Percentiles rank a stretch among this genome's conserved stretches.
Evolutionary conservation across 73 alveolate species (phyloP).

Genomic region (Tetrahymena borealis): DNA sequence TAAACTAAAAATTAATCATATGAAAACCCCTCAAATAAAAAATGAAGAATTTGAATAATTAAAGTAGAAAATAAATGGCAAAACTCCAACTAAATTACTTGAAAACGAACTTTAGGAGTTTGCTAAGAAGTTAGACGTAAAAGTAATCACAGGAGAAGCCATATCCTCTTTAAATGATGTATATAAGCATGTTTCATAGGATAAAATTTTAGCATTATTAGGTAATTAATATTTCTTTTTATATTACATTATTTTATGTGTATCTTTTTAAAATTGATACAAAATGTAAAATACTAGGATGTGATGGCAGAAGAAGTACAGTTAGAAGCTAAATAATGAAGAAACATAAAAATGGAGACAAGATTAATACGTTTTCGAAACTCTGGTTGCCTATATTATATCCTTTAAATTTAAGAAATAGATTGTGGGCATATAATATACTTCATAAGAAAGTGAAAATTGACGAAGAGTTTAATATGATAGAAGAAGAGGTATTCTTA

Average conservation of each 20-base stretch:
- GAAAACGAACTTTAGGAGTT: not conserved
- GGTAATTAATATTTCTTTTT: not conserved
- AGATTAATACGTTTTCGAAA: not conserved
- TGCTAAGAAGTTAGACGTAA: not conserved
- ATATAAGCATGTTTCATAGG: not conserved
- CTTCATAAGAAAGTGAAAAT: not conserved
- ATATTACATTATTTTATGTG: not conserved
- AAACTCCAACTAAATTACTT: not conserved
- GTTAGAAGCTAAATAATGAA: not conserved
- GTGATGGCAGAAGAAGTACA: not conserved
- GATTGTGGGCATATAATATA: not conserved
- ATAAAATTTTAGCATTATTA: not conserved
- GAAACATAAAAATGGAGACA: not conserved
- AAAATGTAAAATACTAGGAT: not conserved
- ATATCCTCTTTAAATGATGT: not conserved
- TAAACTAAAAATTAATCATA: not conserved
- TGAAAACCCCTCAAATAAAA: not conserved
- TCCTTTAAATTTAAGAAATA: not conserved
- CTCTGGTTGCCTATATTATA: not conserved
- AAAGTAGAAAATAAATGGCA: not conserved
- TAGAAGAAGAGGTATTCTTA: not conserved
- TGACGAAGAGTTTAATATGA: not conserved
- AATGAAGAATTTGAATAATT: not conserved
- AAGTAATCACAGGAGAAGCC: not conserved
- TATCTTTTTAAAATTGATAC: not conserved